Conservation (phyloP, 1,284 basidiomycete genomes). For the Singerocomus rubriflavus region DNA sequence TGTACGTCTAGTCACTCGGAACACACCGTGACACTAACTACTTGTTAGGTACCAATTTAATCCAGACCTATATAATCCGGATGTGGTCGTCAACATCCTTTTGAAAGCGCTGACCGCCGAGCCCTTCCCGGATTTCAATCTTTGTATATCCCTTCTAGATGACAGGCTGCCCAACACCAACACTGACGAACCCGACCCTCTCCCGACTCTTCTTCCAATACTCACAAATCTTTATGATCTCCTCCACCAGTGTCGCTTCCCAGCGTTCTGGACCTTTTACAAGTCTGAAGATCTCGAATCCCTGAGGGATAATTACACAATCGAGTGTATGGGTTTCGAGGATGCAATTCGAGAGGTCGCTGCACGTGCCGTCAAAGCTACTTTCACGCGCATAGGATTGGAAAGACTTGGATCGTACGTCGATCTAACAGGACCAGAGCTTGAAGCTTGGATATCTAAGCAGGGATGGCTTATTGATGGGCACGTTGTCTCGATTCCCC, state of each 20-base stretch:
- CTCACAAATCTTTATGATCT: conserved; percentile 75
- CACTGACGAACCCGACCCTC: conserved; percentile 77
- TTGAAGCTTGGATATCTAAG: conserved; percentile 64
- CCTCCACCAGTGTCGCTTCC: conserved; percentile 86
- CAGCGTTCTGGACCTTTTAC: conserved; percentile 82
- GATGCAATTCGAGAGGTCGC: conserved; percentile 75
- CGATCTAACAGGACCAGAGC: conserved; percentile 62
- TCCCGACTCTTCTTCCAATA: conserved; percentile 71
- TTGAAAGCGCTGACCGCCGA: conserved; percentile 84
- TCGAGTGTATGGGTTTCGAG: conserved; percentile 80
- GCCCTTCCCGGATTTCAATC: conserved; percentile 90
- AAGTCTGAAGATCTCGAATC: conserved; percentile 62
- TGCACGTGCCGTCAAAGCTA: conserved; percentile 72
- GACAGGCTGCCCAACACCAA: conserved; percentile 60
- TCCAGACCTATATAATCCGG: conserved; percentile 87
- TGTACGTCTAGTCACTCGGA: conserved; percentile 44
- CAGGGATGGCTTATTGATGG: conserved; percentile 76
- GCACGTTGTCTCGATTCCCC: conserved; percentile 69
- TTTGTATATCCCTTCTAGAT: conserved; percentile 87
- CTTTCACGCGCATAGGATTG: conserved; percentile 73
- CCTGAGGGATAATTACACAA: conserved; percentile 82
- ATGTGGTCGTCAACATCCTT: conserved; percentile 92
- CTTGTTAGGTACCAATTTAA: conserved; percentile 92
- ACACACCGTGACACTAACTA: conserved; percentile 4
- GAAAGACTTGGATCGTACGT: conserved; percentile 73